Evolutionary conservation across 768 basidiomycete genomes (phyloP).

Genomic region (Hygrophorus russula): DNA sequence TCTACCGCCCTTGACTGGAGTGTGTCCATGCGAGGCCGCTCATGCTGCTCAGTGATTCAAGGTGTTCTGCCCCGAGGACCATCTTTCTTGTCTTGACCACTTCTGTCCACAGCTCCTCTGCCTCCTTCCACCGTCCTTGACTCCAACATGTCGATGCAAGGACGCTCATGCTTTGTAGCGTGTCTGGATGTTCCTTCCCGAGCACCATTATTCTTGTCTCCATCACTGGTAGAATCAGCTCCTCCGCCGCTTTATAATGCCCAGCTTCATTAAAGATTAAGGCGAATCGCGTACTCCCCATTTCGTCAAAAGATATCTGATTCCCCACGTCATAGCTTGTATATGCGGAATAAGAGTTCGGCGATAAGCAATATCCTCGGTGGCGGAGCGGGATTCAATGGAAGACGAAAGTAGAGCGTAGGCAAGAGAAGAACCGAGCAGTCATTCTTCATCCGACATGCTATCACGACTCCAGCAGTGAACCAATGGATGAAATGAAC

Average conservation of each 20-base stretch:
- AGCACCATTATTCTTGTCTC: too few relatives aligned
- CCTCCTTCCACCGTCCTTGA: too few relatives aligned
- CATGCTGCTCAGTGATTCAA: too few relatives aligned
- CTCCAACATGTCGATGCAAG: too few relatives aligned
- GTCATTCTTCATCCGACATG: background rate
- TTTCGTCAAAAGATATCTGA: background rate
- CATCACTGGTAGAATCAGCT: too few relatives aligned
- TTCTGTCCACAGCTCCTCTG: too few relatives aligned
- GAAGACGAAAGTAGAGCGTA: constrained; percentile 3
- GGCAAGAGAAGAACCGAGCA: background rate
- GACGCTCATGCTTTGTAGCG: too few relatives aligned
- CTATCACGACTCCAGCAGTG: constrained; percentile 5
- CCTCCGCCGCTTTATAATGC: background rate
- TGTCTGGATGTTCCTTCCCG: too few relatives aligned
- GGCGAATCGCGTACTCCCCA: background rate
- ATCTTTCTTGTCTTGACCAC: too few relatives aligned
- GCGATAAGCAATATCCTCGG: background rate
- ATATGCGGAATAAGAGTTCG: constrained; percentile 4
- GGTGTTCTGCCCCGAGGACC: too few relatives aligned
- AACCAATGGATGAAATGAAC: constrained; percentile 8
- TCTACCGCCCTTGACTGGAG: too few relatives aligned
- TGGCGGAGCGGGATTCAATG: background rate
- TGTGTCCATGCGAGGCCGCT: too few relatives aligned
- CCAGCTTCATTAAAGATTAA: background rate
- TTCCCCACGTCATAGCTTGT: background rate